Conservation (phyloP, 257 asterid species). For the Phtheirospermum japonicum region DNA sequence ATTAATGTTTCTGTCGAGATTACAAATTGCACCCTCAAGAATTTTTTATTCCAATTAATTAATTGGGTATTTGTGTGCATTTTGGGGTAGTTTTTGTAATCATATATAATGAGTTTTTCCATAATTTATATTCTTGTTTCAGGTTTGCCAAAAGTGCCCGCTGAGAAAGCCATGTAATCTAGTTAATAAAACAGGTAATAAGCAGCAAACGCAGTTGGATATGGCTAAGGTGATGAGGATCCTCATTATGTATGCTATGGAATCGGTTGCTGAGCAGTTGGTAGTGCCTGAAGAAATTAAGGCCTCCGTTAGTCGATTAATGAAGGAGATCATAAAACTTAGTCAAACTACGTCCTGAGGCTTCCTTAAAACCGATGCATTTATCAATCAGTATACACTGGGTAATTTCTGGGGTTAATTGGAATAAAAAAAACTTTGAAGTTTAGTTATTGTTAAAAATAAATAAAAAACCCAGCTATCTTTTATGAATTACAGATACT, state of each 20-base stretch:
- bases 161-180: constrained; percentile 54
- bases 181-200: constrained; percentile 41
- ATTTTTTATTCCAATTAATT: too few species aligned
- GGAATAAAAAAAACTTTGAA: too few species aligned
- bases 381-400: neutral
- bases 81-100: too few species aligned
- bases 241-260: constrained; percentile 59
- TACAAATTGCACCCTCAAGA: too few species aligned
- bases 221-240: constrained; percentile 51
- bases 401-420: neutral
- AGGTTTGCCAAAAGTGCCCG: constrained; percentile 73
- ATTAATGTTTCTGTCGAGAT: too few species aligned
- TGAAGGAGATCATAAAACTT: constrained; percentile 59
- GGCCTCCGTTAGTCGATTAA: constrained; percentile 46
- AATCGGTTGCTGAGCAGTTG: constrained; percentile 51
- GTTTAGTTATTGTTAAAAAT: too few species aligned
- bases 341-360: constrained; percentile 36
- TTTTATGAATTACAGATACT: too few species aligned
- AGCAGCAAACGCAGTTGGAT: constrained; percentile 29
- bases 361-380: constrained; percentile 2
- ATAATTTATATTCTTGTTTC: constrained; percentile 11
- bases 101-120: neutral
- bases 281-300: constrained; percentile 59
- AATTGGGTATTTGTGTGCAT: too few species aligned
- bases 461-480: too few species aligned